Percentiles rank a stretch among this genome's conserved stretches.
These are phyloP conservation scores for Daldinia bambusicola DNA, from an alignment of 495 filamentous ascomycete species.

Conservation along the genomic window DNA sequence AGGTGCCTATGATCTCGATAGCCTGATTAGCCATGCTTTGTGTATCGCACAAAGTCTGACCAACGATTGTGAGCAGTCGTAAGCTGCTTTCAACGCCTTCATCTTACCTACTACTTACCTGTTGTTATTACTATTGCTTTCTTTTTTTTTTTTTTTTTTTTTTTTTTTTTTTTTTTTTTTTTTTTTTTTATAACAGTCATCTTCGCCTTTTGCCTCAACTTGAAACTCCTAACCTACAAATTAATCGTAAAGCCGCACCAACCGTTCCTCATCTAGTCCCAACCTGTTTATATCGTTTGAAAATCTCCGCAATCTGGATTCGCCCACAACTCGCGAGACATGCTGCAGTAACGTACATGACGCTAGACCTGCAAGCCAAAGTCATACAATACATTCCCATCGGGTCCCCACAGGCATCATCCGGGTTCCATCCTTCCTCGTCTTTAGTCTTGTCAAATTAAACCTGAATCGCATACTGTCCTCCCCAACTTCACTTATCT, in stretches of 20 bases:
- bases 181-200: too few species aligned
- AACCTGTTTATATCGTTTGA: slow-evolving; percentile 28
- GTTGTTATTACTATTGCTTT: not conserved
- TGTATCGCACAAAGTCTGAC: slow-evolving; percentile 37
- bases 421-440: slow-evolving; percentile 16
- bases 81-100: slow-evolving; percentile 22
- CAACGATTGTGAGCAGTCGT: slow-evolving; percentile 16
- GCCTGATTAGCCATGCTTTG: slow-evolving; percentile 17
- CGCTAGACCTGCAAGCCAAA: slow-evolving; percentile 36
- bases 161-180: too few species aligned
- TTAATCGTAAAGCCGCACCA: slow-evolving; percentile 4
- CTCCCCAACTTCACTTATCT: slow-evolving; percentile 34
- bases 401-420: slow-evolving; percentile 21
- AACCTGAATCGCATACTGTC: slow-evolving; percentile 23
- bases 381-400: slow-evolving; percentile 34
- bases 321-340: slow-evolving; percentile 31
- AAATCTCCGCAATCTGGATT: slow-evolving; percentile 38
- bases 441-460: slow-evolving; percentile 16
- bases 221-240: not conserved
- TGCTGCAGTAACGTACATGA: slow-evolving; percentile 40
- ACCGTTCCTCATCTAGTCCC: slow-evolving; percentile 13
- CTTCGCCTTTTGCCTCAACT: not conserved
- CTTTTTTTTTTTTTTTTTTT: slow-evolving; percentile 12
- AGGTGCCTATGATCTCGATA: slow-evolving; percentile 16
- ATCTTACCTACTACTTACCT: not conserved